A percentile compares a stretch with the other conserved stretches of the same genome.
phyloP scores from a whole-genome alignment of 1,284 basidiomycete species.

The Somion occarium region DNA sequence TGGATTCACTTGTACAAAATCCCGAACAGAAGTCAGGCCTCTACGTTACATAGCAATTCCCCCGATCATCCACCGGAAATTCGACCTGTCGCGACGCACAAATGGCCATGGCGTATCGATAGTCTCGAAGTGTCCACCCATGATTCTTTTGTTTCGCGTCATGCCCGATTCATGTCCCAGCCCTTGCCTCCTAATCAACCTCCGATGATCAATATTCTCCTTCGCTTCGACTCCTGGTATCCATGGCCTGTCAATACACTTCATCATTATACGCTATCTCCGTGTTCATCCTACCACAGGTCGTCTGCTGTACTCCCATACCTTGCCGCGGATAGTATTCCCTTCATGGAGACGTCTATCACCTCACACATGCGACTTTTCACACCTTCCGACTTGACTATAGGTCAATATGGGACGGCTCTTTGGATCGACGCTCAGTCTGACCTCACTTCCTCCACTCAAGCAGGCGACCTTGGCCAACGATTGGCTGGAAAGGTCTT shows the following conservation, averaged over 20 bases:
- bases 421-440: constrained; percentile 62
- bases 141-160: neutral
- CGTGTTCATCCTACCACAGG: constrained; percentile 34
- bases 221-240: constrained; percentile 55
- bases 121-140: constrained; percentile 22
- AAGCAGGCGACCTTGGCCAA: constrained; percentile 48
- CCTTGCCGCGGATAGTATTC: constrained; percentile 2
- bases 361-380: constrained; percentile 57
- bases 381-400: constrained; percentile 44
- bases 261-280: constrained; percentile 51
- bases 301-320: constrained; percentile 31
- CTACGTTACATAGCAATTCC: neutral
- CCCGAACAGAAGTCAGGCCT: constrained; percentile 1
- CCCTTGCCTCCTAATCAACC: constrained; percentile 3
- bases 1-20: constrained; percentile 25
- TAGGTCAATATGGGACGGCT: constrained; percentile 57
- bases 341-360: constrained; percentile 35
- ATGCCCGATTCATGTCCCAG: neutral
- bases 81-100: constrained; percentile 39
- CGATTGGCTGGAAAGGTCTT: constrained; percentile 45
- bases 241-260: constrained; percentile 68
- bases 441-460: constrained; percentile 31
- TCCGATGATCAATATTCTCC: constrained; percentile 44
- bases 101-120: constrained; percentile 54
- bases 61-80: constrained; percentile 21